Base-by-base conservation (phyloP, 2,329 filamentous ascomycete genomes). In the Fusarium musae region DNA sequence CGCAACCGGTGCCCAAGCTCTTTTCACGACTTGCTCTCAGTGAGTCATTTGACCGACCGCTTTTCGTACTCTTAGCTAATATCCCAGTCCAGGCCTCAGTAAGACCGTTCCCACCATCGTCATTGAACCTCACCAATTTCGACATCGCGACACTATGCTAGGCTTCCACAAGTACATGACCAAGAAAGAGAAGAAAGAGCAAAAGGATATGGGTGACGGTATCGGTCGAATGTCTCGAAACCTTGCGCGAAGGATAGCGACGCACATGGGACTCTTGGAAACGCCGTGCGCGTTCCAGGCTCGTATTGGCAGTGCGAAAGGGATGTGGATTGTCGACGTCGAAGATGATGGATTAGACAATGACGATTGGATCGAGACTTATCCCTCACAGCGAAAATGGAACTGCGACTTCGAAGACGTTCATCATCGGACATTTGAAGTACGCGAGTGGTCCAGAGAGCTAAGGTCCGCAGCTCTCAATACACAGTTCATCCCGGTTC, bases 221-320 rank as follows among this genome's bases (percentile, higher is more conserved):
- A 92, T 93, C 49, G 89, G 86, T 0, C 82, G 82, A 6, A 91
- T 95, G 73, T 95, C 93, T 0, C 83, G 84, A 8, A 86, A 83
- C 3, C 86, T 93, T 5, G 90, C 89, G 0, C 78, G 81, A 3
- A 82, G 83, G 46, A 84, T 94, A 9, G 85, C 87, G 32, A 77
- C 84, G 2, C 69, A 70, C 0, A 83, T 93, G 13, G 87, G 86
- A 0, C 80, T 92, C 0, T 73, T 78, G 0, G 84, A 87, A n/a
- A 78, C 88, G 0, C 92, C 92, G 0, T 88, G 88, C 39, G 91
- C 87, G 0, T 90, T 92, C 50, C 93, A 96, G 79, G 93, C 85
- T 3, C 88, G 93, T 1, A 87, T 95, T 40, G 92, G 90, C 15
- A 89, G 91, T 23, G 92, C 92, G 1, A 96, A 96, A 79, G 93